Evolutionary conservation across 768 basidiomycete genomes (phyloP).

Genomic region (Termitomyces sp.): DNA sequence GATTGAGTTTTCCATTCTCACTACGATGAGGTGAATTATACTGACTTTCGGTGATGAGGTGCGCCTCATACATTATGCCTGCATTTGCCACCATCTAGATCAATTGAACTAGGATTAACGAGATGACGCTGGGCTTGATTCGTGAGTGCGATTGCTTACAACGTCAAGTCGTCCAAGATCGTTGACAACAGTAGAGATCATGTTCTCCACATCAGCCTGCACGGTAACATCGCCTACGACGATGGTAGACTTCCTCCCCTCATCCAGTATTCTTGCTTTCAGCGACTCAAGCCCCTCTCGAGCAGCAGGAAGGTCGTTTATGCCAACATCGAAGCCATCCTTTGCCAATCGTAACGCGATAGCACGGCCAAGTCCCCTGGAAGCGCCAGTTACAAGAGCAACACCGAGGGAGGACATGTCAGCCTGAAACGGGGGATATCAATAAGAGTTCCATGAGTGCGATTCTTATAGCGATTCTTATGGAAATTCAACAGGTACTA

Average conservation of each 20-base stretch:
- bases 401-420: conserved; percentile 21
- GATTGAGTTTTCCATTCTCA: background rate
- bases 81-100: background rate
- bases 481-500: too few relatives aligned
- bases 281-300: background rate
- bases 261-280: background rate
- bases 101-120: background rate
- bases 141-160: background rate
- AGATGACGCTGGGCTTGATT: background rate
- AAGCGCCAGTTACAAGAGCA: conserved; percentile 30
- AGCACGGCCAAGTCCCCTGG: conserved; percentile 31
- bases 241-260: background rate
- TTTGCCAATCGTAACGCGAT: conserved; percentile 30
- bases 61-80: background rate
- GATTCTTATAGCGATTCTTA: too few relatives aligned
- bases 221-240: background rate
- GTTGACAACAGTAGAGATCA: background rate
- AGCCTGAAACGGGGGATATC: too few relatives aligned
- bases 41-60: background rate
- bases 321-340: conserved; percentile 31
- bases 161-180: background rate
- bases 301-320: conserved; percentile 26
- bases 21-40: background rate
- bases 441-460: too few relatives aligned
- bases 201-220: background rate